Percentiles rank a stretch among this genome's conserved stretches.
Conservation (phyloP, 495 filamentous ascomycete species). For the Hyaloscypha variabilis region DNA sequence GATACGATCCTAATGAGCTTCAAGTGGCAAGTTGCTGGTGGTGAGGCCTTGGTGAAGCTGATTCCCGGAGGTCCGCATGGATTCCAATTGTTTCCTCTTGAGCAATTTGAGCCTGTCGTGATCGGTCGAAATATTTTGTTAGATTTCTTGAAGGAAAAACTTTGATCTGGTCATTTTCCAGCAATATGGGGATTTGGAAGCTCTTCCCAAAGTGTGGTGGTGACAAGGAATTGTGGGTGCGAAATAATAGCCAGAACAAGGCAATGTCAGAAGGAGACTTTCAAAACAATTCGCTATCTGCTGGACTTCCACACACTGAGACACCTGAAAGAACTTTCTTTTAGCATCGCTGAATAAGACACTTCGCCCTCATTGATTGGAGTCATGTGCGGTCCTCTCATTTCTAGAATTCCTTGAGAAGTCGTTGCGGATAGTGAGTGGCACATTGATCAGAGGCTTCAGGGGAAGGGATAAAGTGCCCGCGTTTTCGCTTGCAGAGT, state of each 20-base stretch:
- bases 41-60: slow-evolving; percentile 49
- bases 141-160: neutral
- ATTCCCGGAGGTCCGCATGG: slow-evolving; percentile 56
- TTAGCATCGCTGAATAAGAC: no score
- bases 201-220: no score
- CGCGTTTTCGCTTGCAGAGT: slow-evolving; percentile 3
- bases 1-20: slow-evolving; percentile 55
- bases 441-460: neutral
- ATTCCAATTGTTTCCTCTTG: slow-evolving; percentile 38
- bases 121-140: neutral
- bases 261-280: no score
- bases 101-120: neutral
- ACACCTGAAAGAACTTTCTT: no score
- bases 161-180: no score
- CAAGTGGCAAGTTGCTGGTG: slow-evolving; percentile 52
- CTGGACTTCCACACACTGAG: no score
- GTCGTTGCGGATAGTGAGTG: neutral
- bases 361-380: neutral
- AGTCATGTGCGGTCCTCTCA: neutral
- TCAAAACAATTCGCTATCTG: no score
- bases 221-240: no score
- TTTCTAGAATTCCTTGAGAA: neutral
- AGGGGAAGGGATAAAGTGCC: neutral
- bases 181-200: no score
- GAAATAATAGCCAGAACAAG: no score